These are phyloP conservation scores for Myriosclerotinia scirpicola DNA, from an alignment of 2,329 filamentous ascomycete genomes.

Conservation along the genomic window DNA sequence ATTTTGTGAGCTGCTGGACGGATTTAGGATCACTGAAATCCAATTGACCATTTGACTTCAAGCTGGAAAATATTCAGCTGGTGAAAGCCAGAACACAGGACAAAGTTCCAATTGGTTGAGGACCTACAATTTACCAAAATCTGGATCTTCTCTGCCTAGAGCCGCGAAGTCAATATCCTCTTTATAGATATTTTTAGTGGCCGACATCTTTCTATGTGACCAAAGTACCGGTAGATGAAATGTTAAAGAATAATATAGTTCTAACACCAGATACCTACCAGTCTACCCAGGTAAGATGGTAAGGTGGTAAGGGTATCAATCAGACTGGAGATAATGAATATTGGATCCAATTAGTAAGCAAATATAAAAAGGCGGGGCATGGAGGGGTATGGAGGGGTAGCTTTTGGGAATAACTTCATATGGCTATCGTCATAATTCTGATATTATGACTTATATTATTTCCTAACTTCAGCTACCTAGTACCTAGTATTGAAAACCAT, in stretches of 20 bases:
- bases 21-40: constrained; percentile 79
- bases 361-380: not conserved
- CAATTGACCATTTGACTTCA: constrained; percentile 59
- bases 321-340: not conserved
- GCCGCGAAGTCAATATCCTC: constrained; percentile 60
- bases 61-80: constrained; percentile 40
- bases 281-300: too few species aligned
- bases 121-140: constrained; percentile 58
- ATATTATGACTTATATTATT: constrained; percentile 2
- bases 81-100: constrained; percentile 17
- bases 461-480: not conserved
- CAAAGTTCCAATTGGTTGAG: not conserved
- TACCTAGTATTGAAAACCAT: not conserved
- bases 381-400: constrained; percentile 18
- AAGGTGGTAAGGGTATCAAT: too few species aligned
- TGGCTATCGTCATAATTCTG: not conserved
- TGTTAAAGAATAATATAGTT: too few species aligned
- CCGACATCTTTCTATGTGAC: constrained; percentile 29
- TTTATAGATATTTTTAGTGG: constrained; percentile 50
- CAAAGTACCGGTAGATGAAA: too few species aligned
- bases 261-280: too few species aligned
- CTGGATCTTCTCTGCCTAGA: constrained; percentile 57
- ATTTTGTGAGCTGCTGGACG: constrained; percentile 78
- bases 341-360: constrained; percentile 4
- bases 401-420: constrained; percentile 7